Conservation (phyloP, 306 rosid species). For the Hippophae tibetana region DNA sequence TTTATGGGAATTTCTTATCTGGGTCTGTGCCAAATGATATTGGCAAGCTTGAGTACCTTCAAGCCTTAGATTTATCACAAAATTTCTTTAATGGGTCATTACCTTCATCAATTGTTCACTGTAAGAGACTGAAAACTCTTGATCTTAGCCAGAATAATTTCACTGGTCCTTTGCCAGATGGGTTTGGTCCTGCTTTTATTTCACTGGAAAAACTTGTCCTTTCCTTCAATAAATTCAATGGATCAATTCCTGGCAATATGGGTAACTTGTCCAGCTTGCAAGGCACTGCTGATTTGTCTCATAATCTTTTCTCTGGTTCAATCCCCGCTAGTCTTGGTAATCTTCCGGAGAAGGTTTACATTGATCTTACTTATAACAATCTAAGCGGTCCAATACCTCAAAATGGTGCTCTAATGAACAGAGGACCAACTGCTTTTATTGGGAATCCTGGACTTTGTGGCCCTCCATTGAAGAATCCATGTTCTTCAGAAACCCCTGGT, state of each 20-base stretch:
- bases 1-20: conserved; percentile 84
- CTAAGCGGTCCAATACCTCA: conserved; percentile 88
- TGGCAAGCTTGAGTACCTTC: conserved; percentile 72
- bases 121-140: conserved; percentile 68
- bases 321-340: conserved; percentile 85
- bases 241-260: conserved; percentile 66
- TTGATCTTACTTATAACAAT: conserved; percentile 80
- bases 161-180: conserved; percentile 59
- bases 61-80: conserved; percentile 77
- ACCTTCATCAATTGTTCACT: conserved; percentile 49
- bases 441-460: conserved; percentile 92
- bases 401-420: conserved; percentile 87
- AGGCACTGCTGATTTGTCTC: conserved; percentile 92
- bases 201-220: conserved; percentile 64
- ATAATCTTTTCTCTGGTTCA: conserved; percentile 66
- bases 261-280: conserved; percentile 77
- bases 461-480: conserved; percentile 84
- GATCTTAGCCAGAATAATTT: conserved; percentile 64
- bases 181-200: conserved; percentile 48
- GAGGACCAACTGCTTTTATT: conserved; percentile 98
- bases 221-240: conserved; percentile 65
- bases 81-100: conserved; percentile 71
- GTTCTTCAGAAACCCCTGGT: conserved; percentile 48
- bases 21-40: conserved; percentile 70
- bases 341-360: conserved; percentile 95